These are phyloP conservation scores for Pseudogymnoascus sp. DNA, from an alignment of 2,329 filamentous ascomycete genomes.

Conservation along the genomic window DNA sequence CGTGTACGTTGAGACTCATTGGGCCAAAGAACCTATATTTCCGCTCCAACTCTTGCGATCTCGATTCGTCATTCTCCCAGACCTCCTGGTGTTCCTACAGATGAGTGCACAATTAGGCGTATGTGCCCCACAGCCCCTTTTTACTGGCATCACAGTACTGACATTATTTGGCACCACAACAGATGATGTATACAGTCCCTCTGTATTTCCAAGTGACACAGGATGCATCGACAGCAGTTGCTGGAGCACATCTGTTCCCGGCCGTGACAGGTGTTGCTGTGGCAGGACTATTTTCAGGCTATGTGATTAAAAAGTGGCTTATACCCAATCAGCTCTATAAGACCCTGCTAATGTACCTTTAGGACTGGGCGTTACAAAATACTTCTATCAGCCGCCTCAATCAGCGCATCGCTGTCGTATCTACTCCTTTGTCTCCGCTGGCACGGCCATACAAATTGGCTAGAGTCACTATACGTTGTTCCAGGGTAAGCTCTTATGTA, in stretches of 20 bases:
- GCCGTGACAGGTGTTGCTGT: conserved; percentile 60
- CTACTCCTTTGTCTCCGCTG: conserved; percentile 47
- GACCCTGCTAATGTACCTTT: neutral
- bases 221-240: conserved; percentile 47
- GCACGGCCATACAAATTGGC: conserved; percentile 49
- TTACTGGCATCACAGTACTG: neutral
- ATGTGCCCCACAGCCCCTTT: conserved; percentile 21
- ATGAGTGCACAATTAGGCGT: conserved; percentile 50
- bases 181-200: conserved; percentile 58
- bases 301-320: conserved; percentile 42
- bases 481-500: conserved; percentile 27
- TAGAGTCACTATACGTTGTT: conserved; percentile 52
- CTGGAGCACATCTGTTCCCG: conserved; percentile 56
- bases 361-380: conserved; percentile 54
- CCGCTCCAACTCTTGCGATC: conserved; percentile 47
- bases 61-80: conserved; percentile 45
- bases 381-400: conserved; percentile 43
- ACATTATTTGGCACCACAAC: neutral
- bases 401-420: conserved; percentile 45
- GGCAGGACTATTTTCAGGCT: conserved; percentile 53
- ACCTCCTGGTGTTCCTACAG: conserved; percentile 46
- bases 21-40: conserved; percentile 49
- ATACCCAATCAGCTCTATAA: neutral
- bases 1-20: conserved; percentile 31
- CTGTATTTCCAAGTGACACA: conserved; percentile 62